These are phyloP conservation scores for Moesziomyces parantarcticus DNA, from an alignment of 1,284 basidiomycete genomes.

Conservation along the genomic window DNA sequence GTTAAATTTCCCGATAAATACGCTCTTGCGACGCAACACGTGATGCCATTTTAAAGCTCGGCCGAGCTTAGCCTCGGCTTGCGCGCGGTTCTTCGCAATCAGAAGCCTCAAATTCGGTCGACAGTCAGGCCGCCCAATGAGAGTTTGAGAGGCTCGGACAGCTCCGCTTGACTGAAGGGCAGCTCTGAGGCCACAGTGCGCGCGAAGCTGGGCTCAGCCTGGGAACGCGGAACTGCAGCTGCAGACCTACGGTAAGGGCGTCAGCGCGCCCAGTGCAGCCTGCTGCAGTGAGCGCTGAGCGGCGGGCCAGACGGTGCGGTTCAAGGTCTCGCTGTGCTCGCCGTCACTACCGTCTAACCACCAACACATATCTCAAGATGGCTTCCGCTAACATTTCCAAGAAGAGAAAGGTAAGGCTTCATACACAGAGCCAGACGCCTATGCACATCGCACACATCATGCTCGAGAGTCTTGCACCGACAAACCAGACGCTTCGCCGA, in stretches of 20 bases:
- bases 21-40: background rate
- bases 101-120: background rate
- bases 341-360: slow-evolving; percentile 28
- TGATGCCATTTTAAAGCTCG: background rate
- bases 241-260: background rate
- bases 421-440: slow-evolving; percentile 1
- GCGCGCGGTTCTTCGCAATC: background rate
- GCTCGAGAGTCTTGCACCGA: background rate
- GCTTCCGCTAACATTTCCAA: slow-evolving; percentile 66
- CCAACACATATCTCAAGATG: slow-evolving; percentile 56
- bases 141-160: background rate
- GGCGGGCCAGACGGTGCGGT: slow-evolving; percentile 1
- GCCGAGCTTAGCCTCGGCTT: background rate
- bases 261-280: background rate
- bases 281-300: no score
- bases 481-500: background rate
- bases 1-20: background rate
- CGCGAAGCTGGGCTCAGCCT: background rate
- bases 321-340: slow-evolving; percentile 27
- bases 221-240: background rate
- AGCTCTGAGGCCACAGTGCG: no score
- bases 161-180: background rate
- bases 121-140: background rate
- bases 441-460: slow-evolving; percentile 4
- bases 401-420: slow-evolving; percentile 63